Evolutionary conservation across 2,329 filamentous ascomycete species (phyloP), one percentile per base, ranked within the genome.

Genomic region (Cladophialophora psammophila): DNA sequence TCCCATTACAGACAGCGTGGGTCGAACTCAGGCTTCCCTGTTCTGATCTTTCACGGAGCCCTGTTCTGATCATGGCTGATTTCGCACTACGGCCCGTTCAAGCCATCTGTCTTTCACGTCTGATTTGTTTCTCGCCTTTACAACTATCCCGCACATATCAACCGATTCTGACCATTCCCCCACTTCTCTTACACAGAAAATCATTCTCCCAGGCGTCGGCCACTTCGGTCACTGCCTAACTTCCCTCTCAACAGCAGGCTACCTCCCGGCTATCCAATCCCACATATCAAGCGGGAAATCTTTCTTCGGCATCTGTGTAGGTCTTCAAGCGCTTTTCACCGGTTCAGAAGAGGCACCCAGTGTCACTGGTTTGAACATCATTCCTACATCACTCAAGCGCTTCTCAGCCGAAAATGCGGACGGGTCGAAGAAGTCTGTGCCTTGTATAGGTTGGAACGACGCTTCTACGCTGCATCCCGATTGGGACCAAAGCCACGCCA

Each of bases 381-480:
- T 98, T 69, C 88, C 90, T 53, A 87, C 86, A 45, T 82, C 81
- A 10, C 86, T 99, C 71, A 84, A 87, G 76, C 89, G 90, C 68
- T 99, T 99, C 81, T 98, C 81, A 36, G 48, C 65, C 13, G 62
- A 31, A 1, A 69, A 71, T 52, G 38, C 58, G 5, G 69, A 69
- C 31, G 69, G 67, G 1, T 66, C 69, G 12, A 62, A 59, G 32
- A 73, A 74, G 61, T 90, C 93, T 42, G 96, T 99, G n/a, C 95
- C 95, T 45, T 96, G 99, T 81, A 99, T 99, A 78, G 95, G 95
- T 63, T 99, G 95, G 95, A 99, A 99, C 80, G 93, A 90, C 73
- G 95, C 96, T 53, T 90, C 89, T 74, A 88, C 90, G 0, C 77
- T 80, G 69, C 74, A 79, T 68, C 72, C 81, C 74, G 59, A 69